Percentiles rank a stretch among this genome's conserved stretches.
Conservation (phyloP, 2,329 filamentous ascomycete species). For the Trichoderma sp. region DNA sequence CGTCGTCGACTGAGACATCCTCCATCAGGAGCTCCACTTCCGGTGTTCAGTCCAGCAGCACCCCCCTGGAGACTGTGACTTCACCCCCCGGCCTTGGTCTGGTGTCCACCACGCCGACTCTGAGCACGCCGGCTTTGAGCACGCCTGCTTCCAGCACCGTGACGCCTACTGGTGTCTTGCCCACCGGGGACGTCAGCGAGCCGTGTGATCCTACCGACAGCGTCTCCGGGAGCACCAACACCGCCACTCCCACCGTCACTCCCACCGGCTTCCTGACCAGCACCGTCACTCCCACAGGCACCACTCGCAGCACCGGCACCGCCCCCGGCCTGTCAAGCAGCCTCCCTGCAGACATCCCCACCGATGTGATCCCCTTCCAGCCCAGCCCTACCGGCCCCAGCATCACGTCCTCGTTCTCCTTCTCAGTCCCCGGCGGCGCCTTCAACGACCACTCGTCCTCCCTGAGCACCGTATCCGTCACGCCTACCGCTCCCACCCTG, state of each 20-base stretch:
- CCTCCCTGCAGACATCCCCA: too few relatives aligned
- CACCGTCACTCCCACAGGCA: neutral
- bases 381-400: too few relatives aligned
- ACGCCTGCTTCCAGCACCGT: neutral
- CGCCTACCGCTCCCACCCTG: neutral
- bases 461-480: neutral
- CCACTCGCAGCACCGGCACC: neutral
- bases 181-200: neutral
- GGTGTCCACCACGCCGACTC: neutral
- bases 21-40: conserved; percentile 2
- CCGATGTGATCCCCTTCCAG: too few relatives aligned
- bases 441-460: too few relatives aligned
- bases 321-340: too few relatives aligned
- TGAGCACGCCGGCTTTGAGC: neutral
- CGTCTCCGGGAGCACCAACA: neutral
- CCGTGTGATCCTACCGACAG: conserved; percentile 10
- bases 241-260: neutral
- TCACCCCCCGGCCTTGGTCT: too few relatives aligned
- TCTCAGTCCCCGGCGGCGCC: too few relatives aligned
- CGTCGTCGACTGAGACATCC: neutral
- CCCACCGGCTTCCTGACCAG: neutral
- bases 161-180: neutral
- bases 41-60: neutral
- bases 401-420: too few relatives aligned
- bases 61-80: neutral